Conservation (phyloP, 106 monocot species). For the Cymbidium sinense region DNA sequence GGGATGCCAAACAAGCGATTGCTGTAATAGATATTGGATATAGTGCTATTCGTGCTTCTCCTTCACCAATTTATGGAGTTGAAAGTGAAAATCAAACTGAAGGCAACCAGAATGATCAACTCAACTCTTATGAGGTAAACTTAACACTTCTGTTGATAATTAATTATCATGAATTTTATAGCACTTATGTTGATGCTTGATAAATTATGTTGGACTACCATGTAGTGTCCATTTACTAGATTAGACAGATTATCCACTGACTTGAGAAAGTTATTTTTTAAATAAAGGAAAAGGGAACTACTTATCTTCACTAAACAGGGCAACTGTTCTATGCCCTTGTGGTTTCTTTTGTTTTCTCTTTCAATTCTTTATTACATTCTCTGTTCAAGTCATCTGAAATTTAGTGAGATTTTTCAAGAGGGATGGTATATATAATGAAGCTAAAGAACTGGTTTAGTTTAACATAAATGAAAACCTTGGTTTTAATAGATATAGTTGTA, state of each 20-base stretch:
- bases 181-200: no score
- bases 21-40: constrained; percentile 24
- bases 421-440: not conserved
- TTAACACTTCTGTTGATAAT: not conserved
- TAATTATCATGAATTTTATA: not conserved
- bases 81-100: constrained; percentile 17
- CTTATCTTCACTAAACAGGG: not conserved
- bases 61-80: constrained; percentile 28
- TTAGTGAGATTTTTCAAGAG: not conserved
- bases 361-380: not conserved
- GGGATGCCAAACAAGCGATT: constrained; percentile 20
- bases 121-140: constrained; percentile 8
- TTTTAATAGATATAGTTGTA: not conserved
- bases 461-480: no score
- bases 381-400: not conserved
- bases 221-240: not conserved
- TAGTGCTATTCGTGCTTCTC: constrained; percentile 39
- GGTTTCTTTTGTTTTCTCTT: not conserved
- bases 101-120: constrained; percentile 10
- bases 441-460: not conserved
- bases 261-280: not conserved
- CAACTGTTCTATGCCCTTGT: not conserved
- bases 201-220: no score
- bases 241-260: not conserved
- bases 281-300: not conserved